Evolutionary conservation across 257 asterid genomes (phyloP).

Genomic region (Nicotiana otophora): DNA sequence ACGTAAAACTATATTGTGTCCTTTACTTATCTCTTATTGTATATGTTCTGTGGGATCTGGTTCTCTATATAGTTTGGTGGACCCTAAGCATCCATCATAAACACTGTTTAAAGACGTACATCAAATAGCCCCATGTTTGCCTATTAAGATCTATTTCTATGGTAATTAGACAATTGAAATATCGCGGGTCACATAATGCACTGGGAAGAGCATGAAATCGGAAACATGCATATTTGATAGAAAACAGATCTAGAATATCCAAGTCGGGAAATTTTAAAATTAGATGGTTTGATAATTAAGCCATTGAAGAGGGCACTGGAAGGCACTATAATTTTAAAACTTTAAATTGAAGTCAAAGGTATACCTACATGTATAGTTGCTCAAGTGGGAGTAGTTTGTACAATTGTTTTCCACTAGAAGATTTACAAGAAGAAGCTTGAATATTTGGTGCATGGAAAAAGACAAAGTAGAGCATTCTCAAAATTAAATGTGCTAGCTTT

Average conservation of each 20-base stretch:
- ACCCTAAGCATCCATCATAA: too few relatives aligned
- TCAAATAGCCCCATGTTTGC: background rate
- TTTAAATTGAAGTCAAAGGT: background rate
- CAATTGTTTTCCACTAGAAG: slow-evolving; percentile 21
- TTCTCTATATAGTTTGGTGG: too few relatives aligned
- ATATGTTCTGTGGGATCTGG: too few relatives aligned
- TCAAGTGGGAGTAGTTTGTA: slow-evolving; percentile 25
- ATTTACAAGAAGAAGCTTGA: slow-evolving; percentile 2
- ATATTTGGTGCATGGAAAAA: slow-evolving; percentile 6
- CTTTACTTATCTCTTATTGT: too few relatives aligned
- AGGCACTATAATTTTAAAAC: slow-evolving; percentile 12
- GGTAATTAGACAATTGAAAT: background rate
- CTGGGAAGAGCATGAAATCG: background rate
- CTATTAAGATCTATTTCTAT: background rate
- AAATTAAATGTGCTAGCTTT: background rate
- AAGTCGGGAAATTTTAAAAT: background rate
- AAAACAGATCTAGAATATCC: background rate
- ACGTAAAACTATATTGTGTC: too few relatives aligned
- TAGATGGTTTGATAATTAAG: background rate
- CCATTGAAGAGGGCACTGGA: background rate
- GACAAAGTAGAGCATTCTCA: background rate
- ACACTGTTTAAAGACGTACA: background rate
- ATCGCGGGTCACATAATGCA: background rate
- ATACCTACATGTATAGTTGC: background rate
- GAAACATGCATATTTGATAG: background rate